Conservation (phyloP, 23 red algal genomes). For the Gracilaria domingensis region DNA sequence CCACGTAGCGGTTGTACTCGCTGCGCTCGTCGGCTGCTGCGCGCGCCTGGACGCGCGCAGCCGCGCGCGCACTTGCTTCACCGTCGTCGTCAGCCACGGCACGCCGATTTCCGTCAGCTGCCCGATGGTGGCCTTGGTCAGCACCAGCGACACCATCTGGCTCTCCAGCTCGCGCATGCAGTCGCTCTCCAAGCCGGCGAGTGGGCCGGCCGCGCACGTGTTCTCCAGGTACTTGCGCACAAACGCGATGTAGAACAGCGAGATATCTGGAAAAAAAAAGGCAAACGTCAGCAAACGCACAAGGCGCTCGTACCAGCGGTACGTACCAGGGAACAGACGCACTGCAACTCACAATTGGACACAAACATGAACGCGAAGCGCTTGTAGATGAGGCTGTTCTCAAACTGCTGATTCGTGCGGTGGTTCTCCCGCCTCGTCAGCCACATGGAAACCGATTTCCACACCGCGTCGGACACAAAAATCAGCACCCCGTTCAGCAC, state of each 20-base stretch:
- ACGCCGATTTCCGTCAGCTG: slow-evolving; percentile 72
- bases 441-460: slow-evolving; percentile 52
- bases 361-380: slow-evolving; percentile 83
- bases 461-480: slow-evolving; percentile 67
- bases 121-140: slow-evolving; percentile 71
- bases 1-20: slow-evolving; percentile 62
- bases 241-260: slow-evolving; percentile 85
- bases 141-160: slow-evolving; percentile 80
- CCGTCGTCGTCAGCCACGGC: slow-evolving; percentile 43
- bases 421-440: slow-evolving; percentile 82
- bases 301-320: background rate
- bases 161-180: slow-evolving; percentile 78
- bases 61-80: slow-evolving; percentile 45
- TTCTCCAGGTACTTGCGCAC: slow-evolving; percentile 45
- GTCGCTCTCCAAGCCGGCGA: background rate
- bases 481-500: slow-evolving; percentile 75
- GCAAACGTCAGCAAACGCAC: background rate
- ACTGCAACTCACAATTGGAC: slow-evolving; percentile 52
- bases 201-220: slow-evolving; percentile 35
- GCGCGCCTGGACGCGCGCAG: background rate
- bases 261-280: slow-evolving; percentile 48
- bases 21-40: background rate
- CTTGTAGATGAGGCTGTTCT: slow-evolving; percentile 77
- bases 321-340: background rate
- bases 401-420: slow-evolving; percentile 76